Evolutionary conservation across 495 filamentous ascomycete genomes (phyloP).

Genomic region (Xanthoparmelia taractica): DNA sequence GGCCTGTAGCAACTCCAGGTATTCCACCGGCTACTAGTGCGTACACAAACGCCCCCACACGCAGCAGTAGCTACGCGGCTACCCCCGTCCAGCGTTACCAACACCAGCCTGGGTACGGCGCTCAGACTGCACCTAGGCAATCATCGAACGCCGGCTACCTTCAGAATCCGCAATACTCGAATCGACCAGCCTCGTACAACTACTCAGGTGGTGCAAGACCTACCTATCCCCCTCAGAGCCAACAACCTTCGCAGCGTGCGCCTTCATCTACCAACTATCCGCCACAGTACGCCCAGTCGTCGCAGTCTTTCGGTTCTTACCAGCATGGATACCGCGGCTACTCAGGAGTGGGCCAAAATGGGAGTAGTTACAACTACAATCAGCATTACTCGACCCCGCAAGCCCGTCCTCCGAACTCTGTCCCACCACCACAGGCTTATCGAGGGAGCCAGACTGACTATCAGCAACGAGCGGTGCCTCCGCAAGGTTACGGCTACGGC

Average conservation of each 20-base stretch:
- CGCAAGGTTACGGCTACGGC: constrained; percentile 28
- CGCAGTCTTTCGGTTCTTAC: constrained; percentile 36
- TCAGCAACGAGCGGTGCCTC: constrained; percentile 32
- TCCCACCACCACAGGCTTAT: constrained; percentile 36
- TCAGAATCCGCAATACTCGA: constrained; percentile 37
- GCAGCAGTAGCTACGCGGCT: constrained; percentile 15
- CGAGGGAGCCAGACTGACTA: constrained; percentile 36
- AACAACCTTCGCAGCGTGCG: constrained; percentile 30
- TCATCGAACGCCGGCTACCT: constrained; percentile 34
- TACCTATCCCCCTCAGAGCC: constrained; percentile 36
- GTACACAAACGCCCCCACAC: constrained; percentile 18
- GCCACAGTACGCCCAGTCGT: constrained; percentile 36
- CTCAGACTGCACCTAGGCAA: constrained; percentile 33
- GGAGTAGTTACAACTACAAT: constrained; percentile 21
- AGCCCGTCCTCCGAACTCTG: constrained; percentile 19
- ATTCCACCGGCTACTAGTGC: constrained; percentile 9
- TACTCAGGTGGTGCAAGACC: constrained; percentile 36
- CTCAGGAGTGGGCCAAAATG: constrained; percentile 27
- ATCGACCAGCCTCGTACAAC: constrained; percentile 35
- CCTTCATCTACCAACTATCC: constrained; percentile 31
- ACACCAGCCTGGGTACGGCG: constrained; percentile 25
- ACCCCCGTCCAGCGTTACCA: constrained; percentile 20
- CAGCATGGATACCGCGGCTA: constrained; percentile 39
- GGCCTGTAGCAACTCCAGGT: constrained; percentile 8
- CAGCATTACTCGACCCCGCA: constrained; percentile 22